Evolutionary conservation across 2,329 filamentous ascomycete species (phyloP), one percentile per base, ranked within the genome.

Genomic region (Huntiella moniliformis): DNA sequence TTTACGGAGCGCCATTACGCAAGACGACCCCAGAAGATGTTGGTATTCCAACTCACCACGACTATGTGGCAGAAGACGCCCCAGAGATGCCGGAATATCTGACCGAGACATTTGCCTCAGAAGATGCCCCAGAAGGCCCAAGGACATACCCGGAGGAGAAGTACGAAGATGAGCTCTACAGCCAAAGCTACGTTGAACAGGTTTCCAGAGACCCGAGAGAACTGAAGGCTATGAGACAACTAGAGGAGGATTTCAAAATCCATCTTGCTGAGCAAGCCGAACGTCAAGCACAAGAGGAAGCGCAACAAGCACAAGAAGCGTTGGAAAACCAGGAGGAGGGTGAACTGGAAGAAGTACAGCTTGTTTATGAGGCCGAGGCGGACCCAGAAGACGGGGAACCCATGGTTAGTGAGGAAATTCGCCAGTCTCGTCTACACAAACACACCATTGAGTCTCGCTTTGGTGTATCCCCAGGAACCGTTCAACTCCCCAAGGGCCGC

Each of bases 1-100:
- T 93, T 12, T 95, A 91, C 58, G 88, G 87, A 1, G 67, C 77
- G 32, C 84, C 86, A 2, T 58, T 82, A 51, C 68, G 77, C 37
- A 68, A 72, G 44, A 79, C 74, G 2, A 60, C 56, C 5, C 67
- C 71, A 1, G 75, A 78, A 48, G 73, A 80, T 58, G 67, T 75
- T 3, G 74, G 62, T 18, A 69, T 64, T 50, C 61, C 65, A 50
- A 63, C 48, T 42, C 60, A 56, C 53, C 54, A 6, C 51, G 34
- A 50, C 17, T 50, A 42, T 34, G 31, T 41, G 18, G 41, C 37
- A 11, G 32, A 50, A 18, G 52, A 52, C 8, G 54, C 51, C 12
- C 48, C 48, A 12, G 45, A 46, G 5, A 18, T 38, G n/a, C 40
- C 40, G 11, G 34, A 35, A 7, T 46, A 46, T 12, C 41, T 44